Percentiles rank a stretch among this genome's conserved stretches.
phyloP scores from a whole-genome alignment of 371 early-diverging fungal species.

The Rhizopus arrhizus region DNA sequence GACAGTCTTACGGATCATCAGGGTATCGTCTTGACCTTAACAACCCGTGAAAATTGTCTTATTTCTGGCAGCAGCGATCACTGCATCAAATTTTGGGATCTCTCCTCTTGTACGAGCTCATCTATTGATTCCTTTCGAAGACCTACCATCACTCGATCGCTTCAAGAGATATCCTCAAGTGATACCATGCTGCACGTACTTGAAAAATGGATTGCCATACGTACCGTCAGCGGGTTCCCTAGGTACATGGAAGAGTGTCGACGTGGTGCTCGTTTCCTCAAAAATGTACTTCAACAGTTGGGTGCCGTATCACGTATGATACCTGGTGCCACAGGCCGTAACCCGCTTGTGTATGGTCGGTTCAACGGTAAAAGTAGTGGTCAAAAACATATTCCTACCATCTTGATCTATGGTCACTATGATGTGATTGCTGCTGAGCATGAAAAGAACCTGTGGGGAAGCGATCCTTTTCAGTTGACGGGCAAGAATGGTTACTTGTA shows the following conservation, averaged over 20 bases:
- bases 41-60: conserved; percentile 55
- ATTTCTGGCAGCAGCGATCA: conserved; percentile 74
- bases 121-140: conserved; percentile 27
- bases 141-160: conserved; percentile 5
- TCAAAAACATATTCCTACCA: conserved; percentile 44
- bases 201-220: conserved; percentile 72
- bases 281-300: conserved; percentile 68
- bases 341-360: conserved; percentile 77
- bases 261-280: conserved; percentile 74
- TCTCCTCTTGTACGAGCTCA: conserved; percentile 20
- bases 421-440: conserved; percentile 77
- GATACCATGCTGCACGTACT: conserved; percentile 67
- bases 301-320: conserved; percentile 75
- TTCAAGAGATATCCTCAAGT: conserved; percentile 35
- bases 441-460: conserved; percentile 56
- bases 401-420: conserved; percentile 85
- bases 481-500: conserved; percentile 78
- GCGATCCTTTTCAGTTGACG: conserved; percentile 47
- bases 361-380: conserved; percentile 53
- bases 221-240: conserved; percentile 68
- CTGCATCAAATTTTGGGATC: conserved; percentile 59
- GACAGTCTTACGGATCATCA: conserved; percentile 64
- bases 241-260: conserved; percentile 75
- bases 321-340: conserved; percentile 65
- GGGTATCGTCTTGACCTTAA: conserved; percentile 69